Percentiles rank a stretch among this genome's conserved stretches.
Evolutionary conservation across 495 filamentous ascomycete genomes (phyloP).

Genomic region (Trichocladium antarcticum): DNA sequence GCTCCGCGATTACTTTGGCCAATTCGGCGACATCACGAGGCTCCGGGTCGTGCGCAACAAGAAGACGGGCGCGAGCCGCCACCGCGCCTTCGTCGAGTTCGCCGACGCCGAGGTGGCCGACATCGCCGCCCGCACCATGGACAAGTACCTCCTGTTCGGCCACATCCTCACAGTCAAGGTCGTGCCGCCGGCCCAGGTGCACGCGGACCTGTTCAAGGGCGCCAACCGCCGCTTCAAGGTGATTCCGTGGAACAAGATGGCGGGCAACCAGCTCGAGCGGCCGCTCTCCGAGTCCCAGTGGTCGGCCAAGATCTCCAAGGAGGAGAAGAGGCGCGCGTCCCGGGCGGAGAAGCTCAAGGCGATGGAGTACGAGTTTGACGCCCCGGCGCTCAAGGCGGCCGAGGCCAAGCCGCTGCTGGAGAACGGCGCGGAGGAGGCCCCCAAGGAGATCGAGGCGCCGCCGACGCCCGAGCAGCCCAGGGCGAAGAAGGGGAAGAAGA

Average conservation of each 20-base stretch:
- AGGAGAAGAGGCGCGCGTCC: slow-evolving; percentile 53
- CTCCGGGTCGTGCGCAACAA: slow-evolving; percentile 84
- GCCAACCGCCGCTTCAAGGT: slow-evolving; percentile 80
- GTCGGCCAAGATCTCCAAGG: slow-evolving; percentile 57
- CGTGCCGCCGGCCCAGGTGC: slow-evolving; percentile 63
- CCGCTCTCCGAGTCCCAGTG: slow-evolving; percentile 59
- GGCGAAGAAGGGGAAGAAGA: slow-evolving; percentile 10
- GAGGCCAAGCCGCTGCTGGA: slow-evolving; percentile 30
- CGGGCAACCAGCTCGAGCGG: slow-evolving; percentile 58
- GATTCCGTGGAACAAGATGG: slow-evolving; percentile 74
- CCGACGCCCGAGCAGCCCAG: slow-evolving; percentile 10
- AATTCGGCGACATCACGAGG: slow-evolving; percentile 75
- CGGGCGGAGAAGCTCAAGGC: slow-evolving; percentile 66
- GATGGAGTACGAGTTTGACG: slow-evolving; percentile 75
- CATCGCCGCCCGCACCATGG: slow-evolving; percentile 87
- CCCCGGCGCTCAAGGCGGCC: slow-evolving; percentile 59
- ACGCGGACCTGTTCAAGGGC: slow-evolving; percentile 73
- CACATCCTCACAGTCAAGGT: slow-evolving; percentile 80
- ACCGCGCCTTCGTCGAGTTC: slow-evolving; percentile 93
- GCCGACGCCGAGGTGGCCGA: slow-evolving; percentile 63
- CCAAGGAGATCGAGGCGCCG: slow-evolving; percentile 23
- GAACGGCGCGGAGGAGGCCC: slow-evolving; percentile 23
- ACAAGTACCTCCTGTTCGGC: slow-evolving; percentile 92
- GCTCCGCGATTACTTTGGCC: slow-evolving; percentile 88
- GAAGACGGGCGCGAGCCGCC: slow-evolving; percentile 75